Percentiles rank a stretch among this genome's conserved stretches.
Conservation (phyloP, 2,329 filamentous ascomycete species). For the Fusarium annulatum region DNA sequence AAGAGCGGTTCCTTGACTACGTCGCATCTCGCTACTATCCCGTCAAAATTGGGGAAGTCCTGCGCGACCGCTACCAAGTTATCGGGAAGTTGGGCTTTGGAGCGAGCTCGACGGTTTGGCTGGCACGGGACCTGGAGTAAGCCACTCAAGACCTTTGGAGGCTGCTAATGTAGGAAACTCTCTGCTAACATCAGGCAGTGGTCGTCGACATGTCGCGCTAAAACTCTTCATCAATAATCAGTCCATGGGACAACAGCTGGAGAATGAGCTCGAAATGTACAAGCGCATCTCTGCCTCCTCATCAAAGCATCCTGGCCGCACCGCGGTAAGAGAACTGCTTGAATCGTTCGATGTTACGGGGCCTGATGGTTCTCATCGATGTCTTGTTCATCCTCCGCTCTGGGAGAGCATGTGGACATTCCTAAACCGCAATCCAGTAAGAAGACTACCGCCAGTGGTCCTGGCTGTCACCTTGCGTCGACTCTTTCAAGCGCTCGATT, state of each 20-base stretch:
- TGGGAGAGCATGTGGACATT: conserved; percentile 56
- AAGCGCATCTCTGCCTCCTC: conserved; percentile 48
- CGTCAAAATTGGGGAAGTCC: conserved; percentile 38
- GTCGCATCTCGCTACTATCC: conserved; percentile 41
- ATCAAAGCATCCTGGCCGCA: conserved; percentile 47
- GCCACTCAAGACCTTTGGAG: too few species aligned
- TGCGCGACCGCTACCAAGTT: conserved; percentile 49
- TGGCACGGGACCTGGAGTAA: conserved; percentile 50
- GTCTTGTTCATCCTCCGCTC: conserved; percentile 55
- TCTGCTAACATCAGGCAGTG: conserved; percentile 9
- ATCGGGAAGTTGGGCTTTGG: conserved; percentile 56
- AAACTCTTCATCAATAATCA: conserved; percentile 47
- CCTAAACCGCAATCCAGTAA: conserved; percentile 53
- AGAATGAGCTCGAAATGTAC: conserved; percentile 57
- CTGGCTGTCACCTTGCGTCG: conserved; percentile 51
- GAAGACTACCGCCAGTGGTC: conserved; percentile 50
- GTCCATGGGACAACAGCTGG: conserved; percentile 40
- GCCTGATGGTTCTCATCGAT: conserved; percentile 51
- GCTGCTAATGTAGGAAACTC: too few species aligned
- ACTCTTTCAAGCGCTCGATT: conserved; percentile 58
- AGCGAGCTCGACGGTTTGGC: conserved; percentile 55
- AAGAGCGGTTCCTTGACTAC: conserved; percentile 38
- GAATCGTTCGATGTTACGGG: conserved; percentile 53
- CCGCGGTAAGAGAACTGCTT: conserved; percentile 48
- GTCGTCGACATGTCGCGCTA: conserved; percentile 48